Conservation (phyloP, 176 grass and related monocot genomes). For the Rhynchospora tenuis region DNA sequence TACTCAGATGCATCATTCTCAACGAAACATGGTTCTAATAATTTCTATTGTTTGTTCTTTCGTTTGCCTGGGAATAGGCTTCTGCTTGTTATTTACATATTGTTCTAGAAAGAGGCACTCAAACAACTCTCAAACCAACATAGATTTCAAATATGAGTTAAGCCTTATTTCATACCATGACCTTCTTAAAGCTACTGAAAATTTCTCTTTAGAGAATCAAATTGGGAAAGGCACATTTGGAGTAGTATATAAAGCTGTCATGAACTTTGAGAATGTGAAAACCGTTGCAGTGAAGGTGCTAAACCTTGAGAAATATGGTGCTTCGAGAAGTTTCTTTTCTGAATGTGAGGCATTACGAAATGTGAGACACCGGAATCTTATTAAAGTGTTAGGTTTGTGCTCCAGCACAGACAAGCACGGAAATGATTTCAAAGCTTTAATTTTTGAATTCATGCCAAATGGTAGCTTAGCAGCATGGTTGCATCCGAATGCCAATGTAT, state of each 20-base stretch:
- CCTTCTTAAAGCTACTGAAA: too few species aligned
- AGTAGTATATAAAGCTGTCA: too few species aligned
- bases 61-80: not conserved
- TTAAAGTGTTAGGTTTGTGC: conserved; percentile 27
- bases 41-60: not conserved
- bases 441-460: conserved; percentile 26
- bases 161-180: too few species aligned
- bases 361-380: too few species aligned
- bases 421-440: conserved; percentile 45
- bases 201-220: too few species aligned
- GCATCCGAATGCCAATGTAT: not conserved
- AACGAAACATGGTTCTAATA: not conserved
- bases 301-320: conserved; percentile 35
- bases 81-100: not conserved
- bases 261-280: not conserved
- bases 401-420: conserved; percentile 36
- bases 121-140: not conserved
- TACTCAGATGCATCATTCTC: too few species aligned
- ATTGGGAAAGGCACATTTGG: too few species aligned
- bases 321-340: not conserved
- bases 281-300: conserved; percentile 44
- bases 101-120: not conserved
- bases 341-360: too few species aligned
- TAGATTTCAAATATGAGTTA: not conserved
- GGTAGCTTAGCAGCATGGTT: conserved; percentile 25